These are phyloP conservation scores for Mycena epipterygia DNA, from an alignment of 768 basidiomycete species.

Conservation along the genomic window DNA sequence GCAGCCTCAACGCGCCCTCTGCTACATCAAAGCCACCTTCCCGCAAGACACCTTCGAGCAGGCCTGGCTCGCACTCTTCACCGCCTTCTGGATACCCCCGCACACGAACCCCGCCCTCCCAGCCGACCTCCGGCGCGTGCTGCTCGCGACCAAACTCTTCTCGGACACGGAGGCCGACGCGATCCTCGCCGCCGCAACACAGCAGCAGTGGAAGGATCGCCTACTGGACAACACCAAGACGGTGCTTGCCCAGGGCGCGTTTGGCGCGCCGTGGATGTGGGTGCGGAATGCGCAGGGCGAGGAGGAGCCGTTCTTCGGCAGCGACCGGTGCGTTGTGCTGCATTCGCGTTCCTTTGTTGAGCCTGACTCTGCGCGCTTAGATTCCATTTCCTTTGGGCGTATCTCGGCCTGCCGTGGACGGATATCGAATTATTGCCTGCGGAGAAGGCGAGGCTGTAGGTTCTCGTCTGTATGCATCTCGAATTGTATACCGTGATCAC, in stretches of 20 bases:
- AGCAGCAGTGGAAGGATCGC: conserved; percentile 34
- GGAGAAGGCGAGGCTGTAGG: conserved; percentile 15
- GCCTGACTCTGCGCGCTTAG: not conserved
- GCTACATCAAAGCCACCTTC: conserved; percentile 37
- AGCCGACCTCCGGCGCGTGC: conserved; percentile 3
- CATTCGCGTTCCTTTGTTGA: not conserved
- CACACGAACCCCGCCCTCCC: conserved; percentile 27
- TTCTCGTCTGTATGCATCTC: too few relatives aligned
- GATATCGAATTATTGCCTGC: conserved; percentile 32
- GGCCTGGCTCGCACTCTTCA: conserved; percentile 31
- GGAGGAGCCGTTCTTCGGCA: conserved; percentile 39
- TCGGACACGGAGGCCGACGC: conserved; percentile 27
- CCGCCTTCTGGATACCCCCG: conserved; percentile 31
- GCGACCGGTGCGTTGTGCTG: conserved; percentile 31
- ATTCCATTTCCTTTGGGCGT: conserved; percentile 38
- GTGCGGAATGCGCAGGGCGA: conserved; percentile 34
- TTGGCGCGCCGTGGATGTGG: conserved; percentile 39
- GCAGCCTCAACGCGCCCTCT: conserved; percentile 30
- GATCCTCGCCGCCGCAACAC: conserved; percentile 27
- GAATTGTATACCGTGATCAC: too few relatives aligned
- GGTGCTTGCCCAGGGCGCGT: conserved; percentile 36
- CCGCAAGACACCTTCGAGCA: conserved; percentile 29
- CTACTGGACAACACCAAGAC: conserved; percentile 34
- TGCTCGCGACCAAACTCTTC: conserved; percentile 22
- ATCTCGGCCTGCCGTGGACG: conserved; percentile 34